A percentile compares a stretch with the other conserved stretches of the same genome.
phyloP scores from a whole-genome alignment of 352 stramenopile species.

The Globisporangium okanoganense region DNA sequence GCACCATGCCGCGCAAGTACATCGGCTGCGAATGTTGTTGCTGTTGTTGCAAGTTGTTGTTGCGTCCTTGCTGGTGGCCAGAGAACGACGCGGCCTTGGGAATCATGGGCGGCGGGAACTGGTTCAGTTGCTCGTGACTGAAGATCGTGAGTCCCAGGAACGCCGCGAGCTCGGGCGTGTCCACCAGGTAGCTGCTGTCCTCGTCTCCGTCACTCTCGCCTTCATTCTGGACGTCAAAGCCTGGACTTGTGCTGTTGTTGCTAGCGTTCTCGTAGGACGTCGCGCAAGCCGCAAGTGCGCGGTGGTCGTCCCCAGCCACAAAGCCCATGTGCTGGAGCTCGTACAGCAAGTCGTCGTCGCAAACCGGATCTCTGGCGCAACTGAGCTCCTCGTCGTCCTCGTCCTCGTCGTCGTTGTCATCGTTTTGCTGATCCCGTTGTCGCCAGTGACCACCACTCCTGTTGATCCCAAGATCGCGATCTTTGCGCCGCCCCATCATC shows the following conservation, averaged over 20 bases:
- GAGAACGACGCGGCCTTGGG: conserved; percentile 17
- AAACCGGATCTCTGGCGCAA: too few relatives aligned
- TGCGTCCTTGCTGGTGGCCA: conserved; percentile 1
- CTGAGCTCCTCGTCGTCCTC: not conserved
- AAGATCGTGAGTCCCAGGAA: conserved; percentile 9
- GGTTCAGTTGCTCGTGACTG: not conserved
- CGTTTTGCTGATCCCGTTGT: not conserved
- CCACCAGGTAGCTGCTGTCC: conserved; percentile 8
- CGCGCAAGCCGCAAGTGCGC: not conserved
- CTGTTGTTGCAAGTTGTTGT: not conserved
- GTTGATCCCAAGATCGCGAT: not conserved
- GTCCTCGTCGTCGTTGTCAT: not conserved
- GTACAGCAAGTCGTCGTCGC: not conserved
- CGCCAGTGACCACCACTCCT: not conserved
- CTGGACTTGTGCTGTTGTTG: not conserved
- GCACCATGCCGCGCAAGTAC: conserved; percentile 4
- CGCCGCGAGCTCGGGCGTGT: conserved; percentile 14
- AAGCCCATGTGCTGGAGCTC: conserved; percentile 4
- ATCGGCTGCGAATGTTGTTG: not conserved
- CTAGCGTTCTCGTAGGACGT: not conserved
- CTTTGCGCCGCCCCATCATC: conserved; percentile 11
- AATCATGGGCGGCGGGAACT: not conserved
- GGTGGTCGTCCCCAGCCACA: not conserved
- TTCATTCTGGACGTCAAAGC: not conserved
- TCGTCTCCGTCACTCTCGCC: not conserved